Base-by-base conservation (phyloP, 2,329 filamentous ascomycete species). In the Pseudogymnoascus sp. region DNA sequence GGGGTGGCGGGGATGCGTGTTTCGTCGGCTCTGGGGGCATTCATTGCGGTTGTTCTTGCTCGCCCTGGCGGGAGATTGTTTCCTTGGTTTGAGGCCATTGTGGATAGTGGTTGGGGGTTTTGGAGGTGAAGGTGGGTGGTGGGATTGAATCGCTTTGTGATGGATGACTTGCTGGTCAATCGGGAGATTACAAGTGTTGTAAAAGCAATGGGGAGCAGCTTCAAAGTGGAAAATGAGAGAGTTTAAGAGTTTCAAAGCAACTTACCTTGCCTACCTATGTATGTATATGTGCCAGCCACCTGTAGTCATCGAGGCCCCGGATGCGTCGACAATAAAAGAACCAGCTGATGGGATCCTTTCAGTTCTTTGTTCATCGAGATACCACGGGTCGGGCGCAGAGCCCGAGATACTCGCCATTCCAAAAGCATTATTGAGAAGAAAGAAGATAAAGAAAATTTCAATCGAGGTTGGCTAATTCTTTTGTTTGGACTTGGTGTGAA, bases 211-310 rank as follows among this genome's bases (percentile, higher is more conserved):
- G 26, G 30, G 8, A 52, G 30, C 30, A 52, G 45, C 45, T 18
- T 5, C n/a, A 30, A 52, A 30, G 39, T 10, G 45, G 45, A 10
- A 7, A 21, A 30, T 13, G 5, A 26, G 7, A 9, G 23, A 3
- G 26, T 52, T 52, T 52, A 52, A 30, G 45, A 30, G 45, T 18
- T 52, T 30, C 45, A 52, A 52, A 52, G 45, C 45, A 52, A 30
- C 45, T 30, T 52, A 7, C 26, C 45, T 18, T 2, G 3, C n/a
- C 10, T 30, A 52, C 26, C 45, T 52, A 52, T 52, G 45, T 41
- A 38, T 38, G 4, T 52, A 30, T 13, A 12, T 30, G 26, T 19
- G 39, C 2, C n/a, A 3, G 5, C 9, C 23, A 30, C 19, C n/a
- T 13, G 4, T 52, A 1, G 6, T 30, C 23, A 30, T 52, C 9